Conservation (phyloP, 2,329 filamentous ascomycete genomes). For the Didymella keratinophila region DNA sequence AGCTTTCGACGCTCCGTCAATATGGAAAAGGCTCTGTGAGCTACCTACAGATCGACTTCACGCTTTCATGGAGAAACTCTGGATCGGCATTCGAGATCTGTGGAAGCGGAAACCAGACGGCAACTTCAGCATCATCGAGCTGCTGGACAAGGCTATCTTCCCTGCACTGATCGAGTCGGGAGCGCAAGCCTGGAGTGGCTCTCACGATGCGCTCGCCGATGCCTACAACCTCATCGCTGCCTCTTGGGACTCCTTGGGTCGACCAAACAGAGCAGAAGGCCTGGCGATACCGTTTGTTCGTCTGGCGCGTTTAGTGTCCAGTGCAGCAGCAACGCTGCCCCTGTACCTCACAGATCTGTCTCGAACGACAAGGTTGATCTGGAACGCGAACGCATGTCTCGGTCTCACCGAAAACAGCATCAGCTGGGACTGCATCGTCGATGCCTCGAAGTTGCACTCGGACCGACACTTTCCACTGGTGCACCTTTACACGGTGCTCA, state of each 20-base stretch:
- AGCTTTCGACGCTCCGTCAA: conserved; percentile 31
- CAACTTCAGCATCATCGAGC: conserved; percentile 29
- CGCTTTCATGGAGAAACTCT: conserved; percentile 30
- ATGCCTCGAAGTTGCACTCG: conserved; percentile 27
- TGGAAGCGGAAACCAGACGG: conserved; percentile 29
- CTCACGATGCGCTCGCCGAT: conserved; percentile 28
- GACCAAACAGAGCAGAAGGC: conserved; percentile 33
- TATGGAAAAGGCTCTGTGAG: conserved; percentile 41
- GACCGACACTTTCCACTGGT: conserved; percentile 35
- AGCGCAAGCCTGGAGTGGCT: neutral
- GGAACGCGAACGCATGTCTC: conserved; percentile 42
- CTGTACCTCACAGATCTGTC: conserved; percentile 35
- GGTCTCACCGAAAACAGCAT: conserved; percentile 24
- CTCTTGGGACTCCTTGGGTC: conserved; percentile 39
- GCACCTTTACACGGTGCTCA: conserved; percentile 42
- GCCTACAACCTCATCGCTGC: conserved; percentile 35
- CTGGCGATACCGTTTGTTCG: conserved; percentile 42
- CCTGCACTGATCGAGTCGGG: conserved; percentile 30
- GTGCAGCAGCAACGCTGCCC: conserved; percentile 31
- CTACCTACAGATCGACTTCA: conserved; percentile 31
- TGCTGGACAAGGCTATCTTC: conserved; percentile 33
- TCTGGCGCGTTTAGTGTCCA: conserved; percentile 40
- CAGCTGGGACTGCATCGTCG: conserved; percentile 35
- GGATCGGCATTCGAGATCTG: conserved; percentile 30
- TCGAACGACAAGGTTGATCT: conserved; percentile 35